These are phyloP conservation scores for Iberis pinnata DNA, from an alignment of 345 rosid species.

Conservation along the genomic window DNA sequence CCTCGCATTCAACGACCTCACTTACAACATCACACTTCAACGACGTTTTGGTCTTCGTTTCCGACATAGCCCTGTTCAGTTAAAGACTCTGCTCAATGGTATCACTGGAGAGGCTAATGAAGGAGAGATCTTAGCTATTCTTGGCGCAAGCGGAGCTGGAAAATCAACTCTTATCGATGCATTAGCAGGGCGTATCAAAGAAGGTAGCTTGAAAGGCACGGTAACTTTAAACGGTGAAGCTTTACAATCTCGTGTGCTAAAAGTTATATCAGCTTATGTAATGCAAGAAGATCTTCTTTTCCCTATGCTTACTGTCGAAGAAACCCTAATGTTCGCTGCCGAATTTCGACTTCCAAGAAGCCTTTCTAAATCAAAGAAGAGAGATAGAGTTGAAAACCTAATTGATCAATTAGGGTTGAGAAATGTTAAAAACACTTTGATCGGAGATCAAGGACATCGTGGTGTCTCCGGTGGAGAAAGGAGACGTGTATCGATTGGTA, in stretches of 20 bases:
- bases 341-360: constrained; percentile 75
- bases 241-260: constrained; percentile 28
- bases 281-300: constrained; percentile 93
- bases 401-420: constrained; percentile 68
- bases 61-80: constrained; percentile 12
- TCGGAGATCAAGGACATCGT: constrained; percentile 74
- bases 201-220: constrained; percentile 70
- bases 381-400: constrained; percentile 50
- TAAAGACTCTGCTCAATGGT: constrained; percentile 33
- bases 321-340: constrained; percentile 82
- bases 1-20: constrained; percentile 25
- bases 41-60: constrained; percentile 27
- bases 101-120: constrained; percentile 63
- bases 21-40: constrained; percentile 18
- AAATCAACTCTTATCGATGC: constrained; percentile 90
- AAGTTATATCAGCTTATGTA: constrained; percentile 75
- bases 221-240: constrained; percentile 68
- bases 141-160: constrained; percentile 89
- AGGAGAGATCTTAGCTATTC: constrained; percentile 73
- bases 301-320: constrained; percentile 66
- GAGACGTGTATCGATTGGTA: constrained; percentile 73
- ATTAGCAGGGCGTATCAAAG: constrained; percentile 63
- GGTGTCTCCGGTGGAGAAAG: constrained; percentile 52
- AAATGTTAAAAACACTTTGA: constrained; percentile 47
- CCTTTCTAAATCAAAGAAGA: constrained; percentile 58